phyloP scores from a whole-genome alignment of 371 early-diverging fungal genomes.

The Phascolomyces articulosus region DNA sequence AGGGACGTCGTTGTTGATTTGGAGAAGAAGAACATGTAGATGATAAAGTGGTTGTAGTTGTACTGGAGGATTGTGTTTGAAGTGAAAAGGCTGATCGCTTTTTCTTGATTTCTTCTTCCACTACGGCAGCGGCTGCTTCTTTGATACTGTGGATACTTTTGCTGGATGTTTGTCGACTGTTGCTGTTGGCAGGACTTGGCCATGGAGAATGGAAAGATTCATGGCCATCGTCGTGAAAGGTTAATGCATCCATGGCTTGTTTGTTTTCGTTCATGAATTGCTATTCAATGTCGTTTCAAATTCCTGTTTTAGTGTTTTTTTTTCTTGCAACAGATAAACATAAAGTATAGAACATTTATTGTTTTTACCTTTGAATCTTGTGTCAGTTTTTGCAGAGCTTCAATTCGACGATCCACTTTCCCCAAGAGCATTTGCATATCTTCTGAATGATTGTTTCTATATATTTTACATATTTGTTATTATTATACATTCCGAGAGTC shows the following conservation, averaged over 20 bases:
- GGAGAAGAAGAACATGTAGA: slow-evolving; percentile 10
- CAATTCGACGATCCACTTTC: slow-evolving; percentile 13
- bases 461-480: not conserved
- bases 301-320: not conserved
- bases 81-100: slow-evolving; percentile 4
- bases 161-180: not conserved
- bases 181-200: slow-evolving; percentile 6
- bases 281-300: not conserved
- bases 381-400: slow-evolving; percentile 12
- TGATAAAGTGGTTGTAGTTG: slow-evolving; percentile 6
- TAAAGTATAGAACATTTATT: not conserved
- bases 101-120: not conserved
- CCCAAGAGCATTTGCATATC: slow-evolving; percentile 10
- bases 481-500: too few relatives aligned
- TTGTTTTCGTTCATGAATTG: slow-evolving; percentile 20
- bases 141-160: slow-evolving; percentile 11
- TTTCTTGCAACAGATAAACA: not conserved
- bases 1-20: not conserved
- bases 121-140: not conserved
- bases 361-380: slow-evolving; percentile 19
- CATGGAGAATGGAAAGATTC: not conserved
- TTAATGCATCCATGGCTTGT: slow-evolving; percentile 15
- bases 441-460: not conserved
- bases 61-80: not conserved
- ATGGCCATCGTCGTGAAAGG: slow-evolving; percentile 16